Base-by-base conservation (phyloP, 345 rosid species). In the Leavenworthia alabamica region DNA sequence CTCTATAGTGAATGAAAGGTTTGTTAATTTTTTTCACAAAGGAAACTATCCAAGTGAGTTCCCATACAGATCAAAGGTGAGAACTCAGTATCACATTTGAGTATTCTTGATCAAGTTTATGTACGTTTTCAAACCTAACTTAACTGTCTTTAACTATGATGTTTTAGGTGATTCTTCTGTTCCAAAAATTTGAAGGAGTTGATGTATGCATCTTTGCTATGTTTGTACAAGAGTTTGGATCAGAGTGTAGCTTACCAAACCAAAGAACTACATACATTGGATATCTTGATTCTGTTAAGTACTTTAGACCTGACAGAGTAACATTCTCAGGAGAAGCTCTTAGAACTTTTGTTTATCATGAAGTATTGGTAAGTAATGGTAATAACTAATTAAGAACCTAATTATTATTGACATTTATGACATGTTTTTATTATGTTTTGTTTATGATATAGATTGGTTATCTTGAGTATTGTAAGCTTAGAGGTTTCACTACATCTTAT, bases 191-290 rank as follows among this genome's bases (percentile, higher is more conserved):
- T 37, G 96, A 89, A 63, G 95, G 96, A 39, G 96, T 81, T 56
- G 97, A 89, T 75, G 78, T 89, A 23, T 92, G 95, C 78, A 77
- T 92, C 13, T 92, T 89, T 64, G 86, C 82, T 39, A 76, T 89
- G 88, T 89, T 89, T 62, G 89, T 85, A 29, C 97, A 92, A 71
- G 98, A 92, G 73, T 92, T 78, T 74, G 97, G 97, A 47, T 79
- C 97, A 63, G 89, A 92, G 77, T 79, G 86, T 55, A 76, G 75
- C 51, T 67, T 44, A 52, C 97, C 96, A 66, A 92, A 92, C 79
- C 93, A 92, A 51, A 90, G 98, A 4, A 85, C 88, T 24, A 80
- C 87, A 42, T 92, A 92, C 85, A 76, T 92, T 9, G 72, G 84
- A 0, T 92, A 89, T 70, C 84, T 92, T 40, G 97, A 92, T 77